Evolutionary conservation across 1,139 yeast species (phyloP), one percentile per base, ranked within the genome.

Genomic region (Debaryomycetaceae sp.): DNA sequence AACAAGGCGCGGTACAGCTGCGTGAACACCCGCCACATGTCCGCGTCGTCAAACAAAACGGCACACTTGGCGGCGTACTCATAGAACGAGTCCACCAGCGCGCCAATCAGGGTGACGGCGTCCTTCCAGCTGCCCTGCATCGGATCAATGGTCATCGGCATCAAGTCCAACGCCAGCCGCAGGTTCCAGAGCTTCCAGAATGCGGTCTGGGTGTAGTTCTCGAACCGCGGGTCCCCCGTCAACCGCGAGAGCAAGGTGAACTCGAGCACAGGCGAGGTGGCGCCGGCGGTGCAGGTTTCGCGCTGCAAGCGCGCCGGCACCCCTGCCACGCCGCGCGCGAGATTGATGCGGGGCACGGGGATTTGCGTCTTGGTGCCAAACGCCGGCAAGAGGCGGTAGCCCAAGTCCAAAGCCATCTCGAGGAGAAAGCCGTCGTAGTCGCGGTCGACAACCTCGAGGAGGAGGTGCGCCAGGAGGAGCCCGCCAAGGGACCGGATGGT

Each of bases 81-180:
- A 51, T 83, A 89, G 46, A 84, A 85, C 0, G 96, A 86, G 56
- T 89, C 97, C n/a, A 85, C 75, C 2, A 95, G 83, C 0, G 97
- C 96, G 1, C 97, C 97, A 7, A 84, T 69, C 0, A 96, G 96
- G 0, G 91, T 74, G 25, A 78, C 58, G 0, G 71, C 54, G 34
- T 82, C 82, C 24, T 64, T 59, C 78, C 88, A 79, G 21, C 53
- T 49, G 19, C 74, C 75, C 0, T 72, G 56, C 1, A 62, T 44
- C 0, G 91, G 83, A 41, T 82, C 80, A 7, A 88, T 60, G 0
- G 91, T 71, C 85, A 83, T 83, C 2, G 96, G 94, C 7, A 89
- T 51, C 17, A 89, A 59, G 43, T 83, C 77, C 9, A 83, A 49
- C 1, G 55, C 48, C 42, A 84, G 74, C 37, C 89, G 62, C 6